A percentile compares a stretch with the other conserved stretches of the same genome.
These are phyloP conservation scores for Boletus speciosus DNA, from an alignment of 768 basidiomycete genomes.

Conservation along the genomic window DNA sequence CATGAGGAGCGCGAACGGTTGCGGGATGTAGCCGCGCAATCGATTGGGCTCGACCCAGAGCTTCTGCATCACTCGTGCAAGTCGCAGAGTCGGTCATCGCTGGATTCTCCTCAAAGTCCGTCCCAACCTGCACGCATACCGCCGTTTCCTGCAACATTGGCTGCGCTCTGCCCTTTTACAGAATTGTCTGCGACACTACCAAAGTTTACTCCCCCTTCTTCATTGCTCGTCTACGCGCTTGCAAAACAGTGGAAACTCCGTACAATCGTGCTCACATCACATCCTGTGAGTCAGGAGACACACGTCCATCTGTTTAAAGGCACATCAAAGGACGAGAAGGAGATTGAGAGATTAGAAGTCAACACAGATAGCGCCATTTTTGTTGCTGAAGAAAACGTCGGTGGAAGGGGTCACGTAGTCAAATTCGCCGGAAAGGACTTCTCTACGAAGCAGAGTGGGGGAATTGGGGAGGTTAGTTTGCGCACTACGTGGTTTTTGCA, in stretches of 20 bases:
- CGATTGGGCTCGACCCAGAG: conserved; percentile 63
- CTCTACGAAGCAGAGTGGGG: conserved; percentile 37
- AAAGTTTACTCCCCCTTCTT: conserved; percentile 66
- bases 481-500: conserved; percentile 57
- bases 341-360: conserved; percentile 72
- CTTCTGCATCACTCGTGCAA: conserved; percentile 39
- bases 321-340: conserved; percentile 53
- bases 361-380: conserved; percentile 75
- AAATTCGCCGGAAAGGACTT: conserved; percentile 66
- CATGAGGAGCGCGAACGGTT: conserved; percentile 73
- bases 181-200: conserved; percentile 54
- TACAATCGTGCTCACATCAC: conserved; percentile 56
- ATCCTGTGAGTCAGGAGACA: conserved; percentile 32
- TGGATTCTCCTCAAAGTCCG: conserved; percentile 18
- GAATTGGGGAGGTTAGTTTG: conserved; percentile 1
- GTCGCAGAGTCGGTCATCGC: conserved; percentile 9
- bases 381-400: conserved; percentile 55
- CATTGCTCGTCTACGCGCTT: conserved; percentile 68
- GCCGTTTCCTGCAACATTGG: conserved; percentile 58
- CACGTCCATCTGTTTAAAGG: conserved; percentile 77
- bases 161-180: conserved; percentile 48
- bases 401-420: conserved; percentile 50
- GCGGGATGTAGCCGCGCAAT: conserved; percentile 70
- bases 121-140: conserved; percentile 33
- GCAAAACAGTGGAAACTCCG: conserved; percentile 71